A percentile compares a stretch with the other conserved stretches of the same genome.
Conservation (phyloP, 2,329 filamentous ascomycete genomes). For the Stagonosporopsis cucurbitacearum region DNA sequence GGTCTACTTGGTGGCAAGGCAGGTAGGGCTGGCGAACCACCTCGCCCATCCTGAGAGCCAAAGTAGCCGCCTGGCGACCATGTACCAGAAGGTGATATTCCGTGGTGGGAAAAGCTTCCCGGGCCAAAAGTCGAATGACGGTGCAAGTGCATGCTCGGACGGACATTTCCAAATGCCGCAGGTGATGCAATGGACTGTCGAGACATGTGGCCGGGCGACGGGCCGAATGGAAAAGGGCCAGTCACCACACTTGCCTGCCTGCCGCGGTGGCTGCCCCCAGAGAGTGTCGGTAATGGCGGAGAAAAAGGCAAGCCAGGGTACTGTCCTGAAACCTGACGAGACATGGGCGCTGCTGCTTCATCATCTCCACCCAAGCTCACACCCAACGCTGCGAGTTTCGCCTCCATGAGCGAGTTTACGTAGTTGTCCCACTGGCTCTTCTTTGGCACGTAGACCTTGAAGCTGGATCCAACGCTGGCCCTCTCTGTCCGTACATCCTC, state of each 20-base stretch:
- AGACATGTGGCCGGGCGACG: slow-evolving; percentile 63
- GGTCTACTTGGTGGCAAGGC: slow-evolving; percentile 45
- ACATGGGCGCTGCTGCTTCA: slow-evolving; percentile 65
- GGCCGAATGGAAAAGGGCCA: slow-evolving; percentile 63
- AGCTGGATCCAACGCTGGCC: slow-evolving; percentile 53
- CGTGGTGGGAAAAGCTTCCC: slow-evolving; percentile 70
- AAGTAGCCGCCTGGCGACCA: slow-evolving; percentile 53
- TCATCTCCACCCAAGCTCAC: slow-evolving; percentile 80
- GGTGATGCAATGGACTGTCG: slow-evolving; percentile 74
- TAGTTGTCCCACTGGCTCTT: slow-evolving; percentile 79
- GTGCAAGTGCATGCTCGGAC: slow-evolving; percentile 65
- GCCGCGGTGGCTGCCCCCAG: slow-evolving; percentile 73
- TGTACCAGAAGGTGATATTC: slow-evolving; percentile 59
- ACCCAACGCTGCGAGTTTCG: slow-evolving; percentile 89
- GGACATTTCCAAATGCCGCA: slow-evolving; percentile 65
- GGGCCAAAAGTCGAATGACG: slow-evolving; percentile 77
- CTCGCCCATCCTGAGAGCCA: slow-evolving; percentile 48
- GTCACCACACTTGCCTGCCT: slow-evolving; percentile 65
- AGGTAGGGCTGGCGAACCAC: slow-evolving; percentile 52
- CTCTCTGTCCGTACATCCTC: slow-evolving; percentile 66
- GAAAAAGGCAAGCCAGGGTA: slow-evolving; percentile 82
- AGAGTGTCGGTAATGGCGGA: slow-evolving; percentile 80
- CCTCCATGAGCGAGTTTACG: slow-evolving; percentile 82
- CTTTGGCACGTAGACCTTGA: slow-evolving; percentile 72
- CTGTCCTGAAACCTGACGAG: slow-evolving; percentile 73